Evolutionary conservation across 306 rosid species (phyloP), one percentile per base, ranked within the genome.

Genomic region (Pachyrhizus erosus): DNA sequence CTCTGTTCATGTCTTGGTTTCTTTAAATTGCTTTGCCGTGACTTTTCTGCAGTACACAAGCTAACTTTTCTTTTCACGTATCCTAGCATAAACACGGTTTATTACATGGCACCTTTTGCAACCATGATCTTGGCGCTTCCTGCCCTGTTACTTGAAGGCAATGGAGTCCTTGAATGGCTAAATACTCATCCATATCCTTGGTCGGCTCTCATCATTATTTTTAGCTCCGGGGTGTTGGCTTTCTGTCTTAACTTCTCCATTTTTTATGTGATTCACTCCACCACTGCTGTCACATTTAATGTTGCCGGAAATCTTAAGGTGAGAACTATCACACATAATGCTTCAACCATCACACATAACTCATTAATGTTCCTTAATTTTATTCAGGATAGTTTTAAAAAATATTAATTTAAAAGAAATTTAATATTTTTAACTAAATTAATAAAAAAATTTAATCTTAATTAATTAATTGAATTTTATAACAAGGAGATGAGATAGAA

Each of bases 261-360:
- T 60, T 96, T 96, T 70, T 96, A 96, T 23, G 98, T 96, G 86
- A 96, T 96, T 84, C 99, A 96, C 84, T 96, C 98, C 72, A 96
- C 99, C 42, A 96, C 96, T 70, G 99, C 98, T 23, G 99, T 96
- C 7, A 96, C 98, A 20, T 96, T 96, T 89, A 96, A 96, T 29
- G 99, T 96, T 33, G 99, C 99, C 54, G 99, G 99, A 75, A 96
- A 96, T 87, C 98, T 96, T 45, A 96, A 96, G 99, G 99, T 93
- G 87, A 91, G 89, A 80, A 61, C 70, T 81, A 34, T 37, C 8
- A 34, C 20, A 52, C 65, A 46, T 61, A 43, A 81, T 60, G 37
- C 42, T 78, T 75, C 62, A 43, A 49, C 17, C 81, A 23, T 78
- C 45, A n/a, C n/a, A n/a, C n/a, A n/a, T n/a, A n/a, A n/a, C n/a